These are phyloP conservation scores for Micromonas commoda DNA, from an alignment of 139 green algal genomes.

Conservation along the genomic window DNA sequence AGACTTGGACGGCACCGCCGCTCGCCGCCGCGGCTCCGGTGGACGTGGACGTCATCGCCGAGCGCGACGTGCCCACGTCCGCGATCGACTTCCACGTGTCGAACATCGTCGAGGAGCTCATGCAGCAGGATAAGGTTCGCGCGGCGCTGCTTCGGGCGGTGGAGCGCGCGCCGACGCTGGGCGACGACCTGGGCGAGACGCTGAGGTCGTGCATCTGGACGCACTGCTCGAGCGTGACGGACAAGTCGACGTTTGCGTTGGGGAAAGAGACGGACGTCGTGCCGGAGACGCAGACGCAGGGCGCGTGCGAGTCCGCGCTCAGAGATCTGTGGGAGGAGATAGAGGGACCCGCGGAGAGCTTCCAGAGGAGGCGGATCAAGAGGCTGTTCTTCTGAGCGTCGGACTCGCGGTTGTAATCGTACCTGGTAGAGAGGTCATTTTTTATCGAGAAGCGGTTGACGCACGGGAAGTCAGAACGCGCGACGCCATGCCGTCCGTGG, in stretches of 20 bases:
- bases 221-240: background rate
- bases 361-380: background rate
- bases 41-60: background rate
- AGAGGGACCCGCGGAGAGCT: background rate
- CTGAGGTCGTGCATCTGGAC: constrained; percentile 4
- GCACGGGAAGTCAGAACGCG: too few relatives aligned
- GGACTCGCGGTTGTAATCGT: background rate
- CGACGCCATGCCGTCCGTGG: background rate
- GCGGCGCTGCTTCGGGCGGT: background rate
- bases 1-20: background rate
- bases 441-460: too few relatives aligned
- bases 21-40: background rate
- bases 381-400: background rate
- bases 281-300: background rate
- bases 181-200: background rate
- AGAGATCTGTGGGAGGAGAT: background rate
- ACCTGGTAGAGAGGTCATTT: too few relatives aligned
- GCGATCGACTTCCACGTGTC: constrained; percentile 24
- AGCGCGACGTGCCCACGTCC: background rate
- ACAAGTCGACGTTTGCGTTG: constrained; percentile 7
- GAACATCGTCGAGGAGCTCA: constrained; percentile 11
- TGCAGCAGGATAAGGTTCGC: too few relatives aligned
- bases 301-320: background rate
- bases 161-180: background rate
- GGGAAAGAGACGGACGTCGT: background rate